Percentiles rank a stretch among this genome's conserved stretches.
Evolutionary conservation across 352 stramenopile species (phyloP).

Genomic region (Pilasporangium apinafurcum): DNA sequence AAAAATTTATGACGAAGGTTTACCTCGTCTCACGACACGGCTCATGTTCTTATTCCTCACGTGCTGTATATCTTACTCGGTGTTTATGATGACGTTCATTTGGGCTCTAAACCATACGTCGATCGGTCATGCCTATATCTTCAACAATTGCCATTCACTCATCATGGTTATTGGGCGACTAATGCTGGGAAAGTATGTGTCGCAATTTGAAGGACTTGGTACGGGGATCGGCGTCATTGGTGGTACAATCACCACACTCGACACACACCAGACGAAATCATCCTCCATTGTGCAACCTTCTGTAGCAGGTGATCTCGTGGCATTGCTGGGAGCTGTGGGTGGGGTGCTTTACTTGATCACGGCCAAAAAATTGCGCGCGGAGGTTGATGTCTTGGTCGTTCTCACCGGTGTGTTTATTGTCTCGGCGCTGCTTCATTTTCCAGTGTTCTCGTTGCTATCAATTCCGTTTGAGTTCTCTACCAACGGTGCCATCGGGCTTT

Average conservation of each 20-base stretch:
- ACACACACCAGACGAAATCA: slow-evolving; percentile 18
- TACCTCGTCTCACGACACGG: slow-evolving; percentile 46
- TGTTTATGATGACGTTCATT: slow-evolving; percentile 81
- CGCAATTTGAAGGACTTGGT: slow-evolving; percentile 68
- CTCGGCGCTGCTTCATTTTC: slow-evolving; percentile 57
- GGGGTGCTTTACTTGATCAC: slow-evolving; percentile 72
- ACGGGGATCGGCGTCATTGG: slow-evolving; percentile 75
- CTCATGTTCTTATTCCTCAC: slow-evolving; percentile 63
- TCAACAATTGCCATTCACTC: slow-evolving; percentile 85
- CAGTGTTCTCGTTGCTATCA: slow-evolving; percentile 51
- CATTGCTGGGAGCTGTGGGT: slow-evolving; percentile 60
- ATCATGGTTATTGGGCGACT: slow-evolving; percentile 68
- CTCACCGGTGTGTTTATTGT: slow-evolving; percentile 67
- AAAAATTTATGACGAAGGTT: slow-evolving; percentile 43
- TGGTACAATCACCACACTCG: slow-evolving; percentile 64
- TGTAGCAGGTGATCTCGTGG: slow-evolving; percentile 66
- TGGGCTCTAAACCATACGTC: slow-evolving; percentile 74
- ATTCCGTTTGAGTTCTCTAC: slow-evolving; percentile 66
- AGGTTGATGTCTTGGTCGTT: slow-evolving; percentile 61
- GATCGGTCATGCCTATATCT: slow-evolving; percentile 80
- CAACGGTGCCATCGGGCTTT: slow-evolving; percentile 68
- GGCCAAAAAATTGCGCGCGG: slow-evolving; percentile 58
- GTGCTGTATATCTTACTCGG: slow-evolving; percentile 60
- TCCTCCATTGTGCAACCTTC: slow-evolving; percentile 31
- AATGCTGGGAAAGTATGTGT: slow-evolving; percentile 52